Evolutionary conservation across 345 rosid species (phyloP), one percentile per base, ranked within the genome.

Genomic region (Eucalyptus coolabah): DNA sequence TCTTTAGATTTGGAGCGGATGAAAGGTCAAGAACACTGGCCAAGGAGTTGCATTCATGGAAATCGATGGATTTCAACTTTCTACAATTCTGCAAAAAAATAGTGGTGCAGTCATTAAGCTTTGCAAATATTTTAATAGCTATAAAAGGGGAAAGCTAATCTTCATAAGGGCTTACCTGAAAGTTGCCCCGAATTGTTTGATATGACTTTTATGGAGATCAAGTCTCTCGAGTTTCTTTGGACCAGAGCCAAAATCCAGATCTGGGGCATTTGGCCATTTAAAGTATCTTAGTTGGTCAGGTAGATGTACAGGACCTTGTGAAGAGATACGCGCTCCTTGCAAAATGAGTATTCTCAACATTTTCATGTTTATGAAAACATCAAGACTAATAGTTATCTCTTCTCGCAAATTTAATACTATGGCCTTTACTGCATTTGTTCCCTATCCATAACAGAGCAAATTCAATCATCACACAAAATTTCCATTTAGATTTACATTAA

Each of bases 191-290:
- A 63, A 13, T 63, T 28, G 17, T 63, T 0, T 63, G 4, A 63
- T 63, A 44, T 44, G 47, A 44, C 10, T 44, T 4, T 1, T 0
- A 3, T 0, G 1, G 5, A 63, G 9, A 30, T 63, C 0, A 1
- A 28, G 69, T 6, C 9, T 30, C 5, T 6, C 17, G 3, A 63
- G 34, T 7, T 63, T 28, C 0, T 28, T 63, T 28, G 18, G 8
- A 30, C 69, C 3, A 6, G 9, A 30, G 34, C 8, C 34, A 28
- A 63, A 63, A 12, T 63, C 69, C 13, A 60, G 32, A 60, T 60
- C 2, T 0, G 17, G 32, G 17, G 69, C 69, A 28, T 60, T 28
- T 8, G 16, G 0, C 69, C 69, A 60, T 60, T 60, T 3, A 2
- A 63, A 18, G 2, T 17, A 63, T 63, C 32, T 63, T 13, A 63